Evolutionary conservation across 495 filamentous ascomycete genomes (phyloP), one percentile per base, ranked within the genome.

Genomic region (Aspergillus baeticus): DNA sequence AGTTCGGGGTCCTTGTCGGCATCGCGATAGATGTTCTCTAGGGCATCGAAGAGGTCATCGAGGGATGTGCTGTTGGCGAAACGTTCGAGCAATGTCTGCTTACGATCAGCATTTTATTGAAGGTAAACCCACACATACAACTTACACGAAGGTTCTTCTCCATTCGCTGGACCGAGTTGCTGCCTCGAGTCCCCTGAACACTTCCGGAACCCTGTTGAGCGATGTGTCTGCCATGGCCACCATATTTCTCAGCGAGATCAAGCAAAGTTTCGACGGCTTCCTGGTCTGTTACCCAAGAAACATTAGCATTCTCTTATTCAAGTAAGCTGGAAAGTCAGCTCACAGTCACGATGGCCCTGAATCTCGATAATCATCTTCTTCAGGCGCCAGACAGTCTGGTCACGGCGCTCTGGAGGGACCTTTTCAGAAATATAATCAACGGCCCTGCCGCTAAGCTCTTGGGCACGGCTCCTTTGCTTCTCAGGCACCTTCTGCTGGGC

Each of bases 301-400:
- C 23, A 42, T 41, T 52, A 50, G 33, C 6, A 26, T 14, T 8
- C 5, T 6, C n/a, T n/a, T 21, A 13, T 10, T 10, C 8, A 36
- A 18, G 14, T 29, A 47, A 41, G 6, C 37, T 41, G 4, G 6
- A 17, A 4, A 41, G 26, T 1, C 5, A 20, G 70, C 84, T 69
- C 69, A 87, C 84, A 98, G 59, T 98, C 94, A 48, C 86, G 83
- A 66, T 96, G 94, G 36, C 91, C 86, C 69, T 98, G 94, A 53
- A 96, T 88, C 77, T 98, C 94, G 52, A 96, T 80, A 22, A 98
- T 74, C 90, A 98, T 96, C 83, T 97, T 98, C 84, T 97, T 98
- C 54, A 98, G 70, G 44, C 94, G 89, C 81, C 85, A 97, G 63
- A 97, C 84, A 21, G 85, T 85, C 77, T 96, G 93, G 2, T 98